Conservation (phyloP, 345 rosid genomes). For the Eutrema yunnanense region DNA sequence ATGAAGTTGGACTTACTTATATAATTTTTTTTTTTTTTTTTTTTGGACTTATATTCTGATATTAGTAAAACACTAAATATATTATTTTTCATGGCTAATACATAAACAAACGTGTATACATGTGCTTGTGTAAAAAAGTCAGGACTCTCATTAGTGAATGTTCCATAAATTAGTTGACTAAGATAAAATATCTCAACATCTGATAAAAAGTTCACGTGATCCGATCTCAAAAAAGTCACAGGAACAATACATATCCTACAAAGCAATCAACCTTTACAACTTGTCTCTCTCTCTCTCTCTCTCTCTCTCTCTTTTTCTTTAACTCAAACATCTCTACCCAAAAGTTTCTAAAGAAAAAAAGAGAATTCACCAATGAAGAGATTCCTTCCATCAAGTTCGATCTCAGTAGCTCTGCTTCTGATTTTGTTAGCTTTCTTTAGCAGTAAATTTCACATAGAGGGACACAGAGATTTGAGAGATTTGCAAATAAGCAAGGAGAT, state of each 20-base stretch:
- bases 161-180: background rate
- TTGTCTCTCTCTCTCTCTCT: constrained; percentile 9
- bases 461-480: constrained; percentile 10
- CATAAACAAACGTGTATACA: constrained; percentile 10
- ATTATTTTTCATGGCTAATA: background rate
- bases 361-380: constrained; percentile 19
- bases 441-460: constrained; percentile 9
- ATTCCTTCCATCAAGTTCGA: constrained; percentile 18
- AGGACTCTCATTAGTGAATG: background rate
- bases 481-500: constrained; percentile 10
- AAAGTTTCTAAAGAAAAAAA: background rate
- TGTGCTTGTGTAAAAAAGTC: constrained; percentile 10
- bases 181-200: constrained; percentile 5
- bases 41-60: background rate
- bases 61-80: background rate
- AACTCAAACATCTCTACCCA: constrained; percentile 1
- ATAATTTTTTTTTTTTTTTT: too few species aligned
- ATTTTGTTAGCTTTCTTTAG: constrained; percentile 24
- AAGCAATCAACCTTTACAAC: constrained; percentile 26
- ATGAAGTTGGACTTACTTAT: background rate
- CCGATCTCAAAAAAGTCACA: constrained; percentile 23
- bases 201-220: constrained; percentile 27
- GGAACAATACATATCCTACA: constrained; percentile 14
- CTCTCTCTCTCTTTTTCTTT: too few species aligned
- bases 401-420: constrained; percentile 14